Evolutionary conservation across 441 rosid species (phyloP).

Genomic region (Melastoma candidum): DNA sequence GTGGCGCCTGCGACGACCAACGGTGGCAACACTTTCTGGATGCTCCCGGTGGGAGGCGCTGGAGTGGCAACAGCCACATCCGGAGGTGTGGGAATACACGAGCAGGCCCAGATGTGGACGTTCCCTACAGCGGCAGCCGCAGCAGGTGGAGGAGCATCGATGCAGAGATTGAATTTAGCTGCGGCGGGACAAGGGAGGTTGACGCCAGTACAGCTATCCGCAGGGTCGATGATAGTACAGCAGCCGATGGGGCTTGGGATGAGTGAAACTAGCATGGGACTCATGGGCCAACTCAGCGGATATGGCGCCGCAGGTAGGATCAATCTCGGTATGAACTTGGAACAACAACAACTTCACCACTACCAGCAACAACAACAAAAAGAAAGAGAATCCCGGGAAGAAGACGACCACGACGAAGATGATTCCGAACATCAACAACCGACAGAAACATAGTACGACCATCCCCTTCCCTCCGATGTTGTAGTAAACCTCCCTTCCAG

Average conservation of each 20-base stretch:
- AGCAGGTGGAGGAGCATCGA: conserved; percentile 9
- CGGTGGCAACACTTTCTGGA: conserved; percentile 67
- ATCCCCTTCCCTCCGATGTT: too few relatives aligned
- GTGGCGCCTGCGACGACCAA: conserved; percentile 47
- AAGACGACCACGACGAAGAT: too few relatives aligned
- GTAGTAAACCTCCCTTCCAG: too few relatives aligned
- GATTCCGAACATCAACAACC: too few relatives aligned
- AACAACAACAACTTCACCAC: conserved; percentile 20
- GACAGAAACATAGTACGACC: too few relatives aligned
- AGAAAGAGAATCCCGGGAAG: too few relatives aligned
- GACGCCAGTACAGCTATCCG: conserved; percentile 33
- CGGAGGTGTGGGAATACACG: conserved; percentile 18
- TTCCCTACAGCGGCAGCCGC: conserved; percentile 33
- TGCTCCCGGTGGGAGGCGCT: conserved; percentile 58
- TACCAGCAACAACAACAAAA: conserved; percentile 29
- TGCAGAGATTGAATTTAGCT: conserved; percentile 24
- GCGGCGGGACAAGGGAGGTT: conserved; percentile 39
- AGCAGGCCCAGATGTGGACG: conserved; percentile 56
- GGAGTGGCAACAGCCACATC: conserved; percentile 12
- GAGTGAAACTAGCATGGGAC: conserved; percentile 32
- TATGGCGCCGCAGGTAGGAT: conserved; percentile 26
- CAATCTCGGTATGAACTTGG: conserved; percentile 48
- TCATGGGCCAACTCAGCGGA: conserved; percentile 24
- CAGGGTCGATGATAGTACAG: conserved; percentile 55
- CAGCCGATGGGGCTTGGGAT: conserved; percentile 53